Evolutionary conservation across 306 rosid genomes (phyloP), one percentile per base, ranked within the genome.

Genomic region (Adenanthera pavonina): DNA sequence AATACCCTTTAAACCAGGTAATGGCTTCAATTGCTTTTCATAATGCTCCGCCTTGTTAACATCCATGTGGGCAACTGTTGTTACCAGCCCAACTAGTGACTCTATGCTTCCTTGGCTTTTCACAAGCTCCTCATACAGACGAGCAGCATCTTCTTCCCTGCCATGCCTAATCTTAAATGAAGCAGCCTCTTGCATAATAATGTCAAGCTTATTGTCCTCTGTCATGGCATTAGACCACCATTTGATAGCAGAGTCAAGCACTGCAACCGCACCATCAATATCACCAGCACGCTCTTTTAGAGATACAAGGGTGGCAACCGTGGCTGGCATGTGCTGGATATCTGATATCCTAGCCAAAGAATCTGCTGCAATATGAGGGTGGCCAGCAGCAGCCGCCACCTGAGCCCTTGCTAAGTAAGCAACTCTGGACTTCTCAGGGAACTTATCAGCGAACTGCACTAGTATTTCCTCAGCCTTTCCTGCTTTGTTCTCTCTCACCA

Each of bases 201-300:
- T 77, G 78, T 83, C 86, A 67, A 92, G 94, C 86, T 92, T 93
- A 77, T 79, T 91, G 91, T 91, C 94, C 84, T 92, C 98, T 0
- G 92, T 84, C 98, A 95, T 93, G 83, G 97, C 89, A 86, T 89
- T 84, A 56, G 98, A 89, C 99, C 98, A 95, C 97, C 97, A 95
- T 82, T 92, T 93, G 79, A 93, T 87, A 19, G 99, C 96, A 77
- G 94, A 82, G 56, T 95, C 97, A 8, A 95, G 92, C 84, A 93
- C 97, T 57, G 93, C 86, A 83, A 90, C 83, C 48, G 98, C 99
- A 77, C 99, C 97, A 10, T 92, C 95, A 81, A 92, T 75, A 84
- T 95, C 99, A 6, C 94, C 97, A 4, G 94, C 94, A 71, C 92
- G 94, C 78, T 95, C 99, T 87, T 87, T 92, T 38, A 95, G 90